These are phyloP conservation scores for Hibiscus syriacus DNA, from an alignment of 345 rosid genomes.

Conservation along the genomic window DNA sequence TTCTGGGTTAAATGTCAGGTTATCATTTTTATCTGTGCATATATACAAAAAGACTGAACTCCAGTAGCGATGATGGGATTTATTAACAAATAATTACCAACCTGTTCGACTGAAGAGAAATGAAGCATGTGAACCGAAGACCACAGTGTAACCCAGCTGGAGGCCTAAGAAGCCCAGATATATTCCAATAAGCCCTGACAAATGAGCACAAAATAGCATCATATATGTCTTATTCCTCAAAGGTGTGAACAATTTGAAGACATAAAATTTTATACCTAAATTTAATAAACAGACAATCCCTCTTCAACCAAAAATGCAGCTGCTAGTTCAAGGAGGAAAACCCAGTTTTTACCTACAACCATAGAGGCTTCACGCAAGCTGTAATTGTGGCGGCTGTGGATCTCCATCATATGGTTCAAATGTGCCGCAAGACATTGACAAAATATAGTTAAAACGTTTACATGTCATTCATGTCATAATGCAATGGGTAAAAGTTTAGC, in stretches of 20 bases:
- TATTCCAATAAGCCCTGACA: no score
- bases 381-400: constrained; percentile 53
- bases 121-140: constrained; percentile 87
- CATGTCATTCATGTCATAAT: constrained; percentile 1
- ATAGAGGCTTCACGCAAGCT: constrained; percentile 54
- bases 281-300: not conserved
- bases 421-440: constrained; percentile 50
- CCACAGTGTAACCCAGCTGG: constrained; percentile 81
- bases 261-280: not conserved
- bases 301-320: not conserved
- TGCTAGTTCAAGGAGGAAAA: not conserved
- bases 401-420: constrained; percentile 83
- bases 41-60: not conserved
- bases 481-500: not conserved
- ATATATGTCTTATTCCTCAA: not conserved
- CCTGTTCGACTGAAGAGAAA: constrained; percentile 89
- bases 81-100: constrained; percentile 14
- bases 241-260: constrained; percentile 2
- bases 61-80: not conserved
- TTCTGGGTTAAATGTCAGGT: no score
- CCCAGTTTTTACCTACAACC: constrained; percentile 48
- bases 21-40: not conserved
- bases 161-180: constrained; percentile 79
- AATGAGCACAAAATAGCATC: not conserved
- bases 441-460: constrained; percentile 2